Percentiles rank a stretch among this genome's conserved stretches.
These are phyloP conservation scores for Streptanthus diversifolius DNA, from an alignment of 345 rosid species.

Conservation along the genomic window DNA sequence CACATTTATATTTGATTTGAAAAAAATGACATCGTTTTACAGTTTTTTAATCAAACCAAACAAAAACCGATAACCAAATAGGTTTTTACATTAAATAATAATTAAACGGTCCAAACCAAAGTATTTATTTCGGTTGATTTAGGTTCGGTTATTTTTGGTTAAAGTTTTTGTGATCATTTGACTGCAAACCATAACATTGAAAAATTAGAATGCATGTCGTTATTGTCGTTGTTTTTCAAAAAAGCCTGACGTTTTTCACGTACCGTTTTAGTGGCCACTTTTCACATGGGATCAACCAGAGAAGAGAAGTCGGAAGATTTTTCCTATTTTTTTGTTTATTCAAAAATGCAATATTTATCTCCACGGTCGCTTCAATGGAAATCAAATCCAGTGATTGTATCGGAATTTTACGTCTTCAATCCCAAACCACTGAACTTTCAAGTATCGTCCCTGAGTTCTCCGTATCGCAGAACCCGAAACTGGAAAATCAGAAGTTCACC, in stretches of 20 bases:
- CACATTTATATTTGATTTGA: too few relatives aligned
- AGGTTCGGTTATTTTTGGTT: too few relatives aligned
- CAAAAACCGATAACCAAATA: too few relatives aligned
- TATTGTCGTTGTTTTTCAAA: background rate
- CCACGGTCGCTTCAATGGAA: slow-evolving; percentile 25
- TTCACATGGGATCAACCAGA: background rate
- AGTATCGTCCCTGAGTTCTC: background rate
- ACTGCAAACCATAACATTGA: too few relatives aligned
- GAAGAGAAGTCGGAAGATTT: background rate
- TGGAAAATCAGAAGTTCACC: slow-evolving; percentile 36
- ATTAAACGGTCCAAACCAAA: too few relatives aligned
- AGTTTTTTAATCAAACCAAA: too few relatives aligned
- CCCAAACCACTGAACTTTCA: background rate
- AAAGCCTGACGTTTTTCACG: background rate
- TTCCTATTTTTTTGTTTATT: too few relatives aligned
- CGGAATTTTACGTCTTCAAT: background rate
- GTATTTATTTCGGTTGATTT: too few relatives aligned
- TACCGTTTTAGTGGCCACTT: slow-evolving; percentile 7
- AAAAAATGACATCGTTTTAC: too few relatives aligned
- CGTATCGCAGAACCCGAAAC: slow-evolving; percentile 24
- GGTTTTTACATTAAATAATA: too few relatives aligned
- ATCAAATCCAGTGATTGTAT: background rate
- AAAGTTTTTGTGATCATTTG: too few relatives aligned
- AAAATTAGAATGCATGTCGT: slow-evolving; percentile 1
- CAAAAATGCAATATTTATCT: slow-evolving; percentile 25